Base-by-base conservation (phyloP, 495 filamentous ascomycete genomes). In the Penicillium manginii region DNA sequence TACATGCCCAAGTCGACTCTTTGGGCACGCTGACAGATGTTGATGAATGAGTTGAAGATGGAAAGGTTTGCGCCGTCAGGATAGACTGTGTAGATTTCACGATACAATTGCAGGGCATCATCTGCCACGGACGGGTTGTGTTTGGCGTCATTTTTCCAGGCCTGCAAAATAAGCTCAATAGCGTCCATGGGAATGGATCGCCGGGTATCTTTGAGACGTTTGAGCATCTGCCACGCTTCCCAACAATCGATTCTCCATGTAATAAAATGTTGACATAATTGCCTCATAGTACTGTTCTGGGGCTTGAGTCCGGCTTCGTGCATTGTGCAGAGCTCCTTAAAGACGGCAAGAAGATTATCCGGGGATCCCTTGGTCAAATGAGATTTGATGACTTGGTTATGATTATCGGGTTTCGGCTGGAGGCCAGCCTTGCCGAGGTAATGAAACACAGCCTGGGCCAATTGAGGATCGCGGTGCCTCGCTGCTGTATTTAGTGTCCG, bases 401-500 rank as follows among this genome's bases (percentile, higher is more conserved):
- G 96, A 66, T 96, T 90, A 49, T 87, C 80, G 4, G 78, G 60
- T 3, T 78, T 71, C 29, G 91, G 78, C 35, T 77, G 69, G 19
- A 81, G 68, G 2, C 77, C 81, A 14, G 84, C 78, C 4, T 79
- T 72, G 54, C 59, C 52, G 2, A 84, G 64, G 57, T 77, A 77
- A 12, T 64, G 65, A 39, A 72, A 60, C 21, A 78, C 68, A 15
- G 76, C 72, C 15, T 61, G 68, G 0, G 81, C 81, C 17, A 97
- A 77, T 0, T 74, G 64, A n/a, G 82, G 68, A 65, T 96, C 87
- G 31, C 82, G 84, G 60, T 83, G 61, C 17, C 83, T 81, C 2
- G 90, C 80, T 10, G 92, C 92, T 5, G 88, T 78, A 53, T 81
- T 81, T 3, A 98, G 81, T 33, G 90, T 82, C 52, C 87, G 83